Percentiles rank a stretch among this genome's conserved stretches.
These are phyloP conservation scores for Naegleria fowleri DNA, from an alignment of 208 protist species.

Conservation along the genomic window DNA sequence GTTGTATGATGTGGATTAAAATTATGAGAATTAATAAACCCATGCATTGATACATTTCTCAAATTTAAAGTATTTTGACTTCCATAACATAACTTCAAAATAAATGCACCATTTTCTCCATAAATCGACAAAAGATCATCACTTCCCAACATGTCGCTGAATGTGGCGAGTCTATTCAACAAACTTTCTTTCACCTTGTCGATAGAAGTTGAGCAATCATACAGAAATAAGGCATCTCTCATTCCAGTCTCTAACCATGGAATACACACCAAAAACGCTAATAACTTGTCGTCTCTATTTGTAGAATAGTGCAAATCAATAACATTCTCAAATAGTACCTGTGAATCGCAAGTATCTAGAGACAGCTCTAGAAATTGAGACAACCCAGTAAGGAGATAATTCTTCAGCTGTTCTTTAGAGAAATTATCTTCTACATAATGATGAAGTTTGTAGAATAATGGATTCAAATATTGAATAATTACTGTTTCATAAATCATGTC, in stretches of 20 bases:
- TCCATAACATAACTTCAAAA: background rate
- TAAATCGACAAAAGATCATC: background rate
- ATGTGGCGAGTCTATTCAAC: background rate
- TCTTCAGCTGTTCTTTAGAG: too few species aligned
- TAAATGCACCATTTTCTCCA: background rate
- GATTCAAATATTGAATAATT: too few species aligned
- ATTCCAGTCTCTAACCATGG: background rate
- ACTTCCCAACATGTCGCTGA: background rate
- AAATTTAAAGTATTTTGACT: slow-evolving; percentile 18
- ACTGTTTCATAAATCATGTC: too few species aligned
- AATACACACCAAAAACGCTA: background rate
- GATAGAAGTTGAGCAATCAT: background rate
- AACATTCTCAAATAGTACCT: too few species aligned
- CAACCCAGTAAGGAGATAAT: too few species aligned
- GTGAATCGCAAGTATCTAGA: too few species aligned
- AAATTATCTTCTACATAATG: too few species aligned
- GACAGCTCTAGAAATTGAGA: too few species aligned
- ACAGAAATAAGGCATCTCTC: background rate
- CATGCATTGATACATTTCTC: background rate
- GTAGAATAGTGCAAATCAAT: too few species aligned
- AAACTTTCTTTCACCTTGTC: background rate
- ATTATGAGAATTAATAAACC: background rate
- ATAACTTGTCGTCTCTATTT: too few species aligned
- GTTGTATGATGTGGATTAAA: background rate
- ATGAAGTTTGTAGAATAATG: too few species aligned